These are phyloP conservation scores for Phytophthora cactorum DNA, from an alignment of 352 stramenopile genomes.

Conservation along the genomic window DNA sequence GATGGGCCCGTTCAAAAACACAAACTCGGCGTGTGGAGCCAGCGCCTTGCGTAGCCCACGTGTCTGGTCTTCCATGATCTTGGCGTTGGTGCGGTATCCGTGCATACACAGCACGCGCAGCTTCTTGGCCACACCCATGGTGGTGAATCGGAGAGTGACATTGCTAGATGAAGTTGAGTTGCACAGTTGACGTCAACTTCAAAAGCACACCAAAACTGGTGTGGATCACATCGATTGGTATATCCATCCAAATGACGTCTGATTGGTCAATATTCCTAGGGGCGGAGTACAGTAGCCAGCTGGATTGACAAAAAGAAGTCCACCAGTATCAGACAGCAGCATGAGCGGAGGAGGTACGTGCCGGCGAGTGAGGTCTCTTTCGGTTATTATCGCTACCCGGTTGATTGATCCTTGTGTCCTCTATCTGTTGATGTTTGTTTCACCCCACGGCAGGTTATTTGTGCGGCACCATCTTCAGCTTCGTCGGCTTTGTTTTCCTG, in stretches of 20 bases:
- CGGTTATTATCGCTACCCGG: background rate
- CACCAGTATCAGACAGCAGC: constrained; percentile 12
- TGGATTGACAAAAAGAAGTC: constrained; percentile 21
- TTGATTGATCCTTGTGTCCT: constrained; percentile 8
- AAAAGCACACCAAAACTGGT: constrained; percentile 4
- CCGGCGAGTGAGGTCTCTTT: background rate
- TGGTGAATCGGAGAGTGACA: constrained; percentile 12
- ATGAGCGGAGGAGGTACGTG: constrained; percentile 36
- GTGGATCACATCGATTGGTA: constrained; percentile 4
- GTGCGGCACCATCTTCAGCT: constrained; percentile 81
- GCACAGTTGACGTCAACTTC: constrained; percentile 26
- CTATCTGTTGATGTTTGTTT: constrained; percentile 2
- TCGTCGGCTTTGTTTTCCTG: constrained; percentile 81
- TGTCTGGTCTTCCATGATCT: constrained; percentile 63
- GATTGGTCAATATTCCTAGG: constrained; percentile 27
- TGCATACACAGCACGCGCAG: constrained; percentile 72
- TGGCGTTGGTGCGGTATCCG: constrained; percentile 60
- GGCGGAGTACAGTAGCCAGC: constrained; percentile 10
- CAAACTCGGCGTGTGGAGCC: constrained; percentile 54
- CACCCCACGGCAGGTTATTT: constrained; percentile 54
- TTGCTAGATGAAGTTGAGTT: background rate
- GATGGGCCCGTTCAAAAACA: constrained; percentile 60
- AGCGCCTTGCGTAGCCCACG: constrained; percentile 49
- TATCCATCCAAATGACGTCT: background rate
- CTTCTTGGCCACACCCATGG: constrained; percentile 28